These are phyloP conservation scores for Diaporthe vexans DNA, from an alignment of 2,329 filamentous ascomycete species.

Conservation along the genomic window DNA sequence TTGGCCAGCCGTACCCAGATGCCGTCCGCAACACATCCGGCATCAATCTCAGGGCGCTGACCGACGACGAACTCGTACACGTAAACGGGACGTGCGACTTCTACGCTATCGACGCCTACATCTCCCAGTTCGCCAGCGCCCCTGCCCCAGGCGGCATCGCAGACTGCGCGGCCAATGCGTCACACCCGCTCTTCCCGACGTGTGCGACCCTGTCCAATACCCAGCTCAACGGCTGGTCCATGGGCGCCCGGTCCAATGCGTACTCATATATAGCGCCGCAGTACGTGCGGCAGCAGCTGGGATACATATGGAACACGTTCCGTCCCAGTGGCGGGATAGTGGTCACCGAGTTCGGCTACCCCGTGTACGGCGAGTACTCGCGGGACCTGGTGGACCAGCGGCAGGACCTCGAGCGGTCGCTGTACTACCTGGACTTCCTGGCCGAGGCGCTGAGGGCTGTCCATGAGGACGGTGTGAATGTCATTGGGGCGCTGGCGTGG, in stretches of 20 bases:
- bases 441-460: slow-evolving; percentile 2
- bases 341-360: slow-evolving; percentile 22
- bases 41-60: neutral
- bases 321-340: neutral
- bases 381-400: neutral
- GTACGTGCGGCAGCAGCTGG: slow-evolving; percentile 17
- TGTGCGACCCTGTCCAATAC: neutral
- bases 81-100: slow-evolving; percentile 24
- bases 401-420: slow-evolving; percentile 11
- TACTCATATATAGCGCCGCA: slow-evolving; percentile 19
- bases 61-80: neutral
- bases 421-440: slow-evolving; percentile 9
- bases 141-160: slow-evolving; percentile 2
- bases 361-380: slow-evolving; percentile 16
- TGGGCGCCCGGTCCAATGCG: slow-evolving; percentile 13
- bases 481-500: slow-evolving; percentile 11
- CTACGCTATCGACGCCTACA: slow-evolving; percentile 23
- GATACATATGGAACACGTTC: slow-evolving; percentile 21
- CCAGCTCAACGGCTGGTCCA: slow-evolving; percentile 13
- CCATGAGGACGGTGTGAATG: slow-evolving; percentile 6
- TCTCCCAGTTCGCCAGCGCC: slow-evolving; percentile 1
- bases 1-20: slow-evolving; percentile 9
- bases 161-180: slow-evolving; percentile 17
- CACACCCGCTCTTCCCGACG: slow-evolving; percentile 19
- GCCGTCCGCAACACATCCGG: slow-evolving; percentile 2